Evolutionary conservation across 495 filamentous ascomycete genomes (phyloP), one percentile per base, ranked within the genome.

Genomic region (Aspergillus bridgeri): DNA sequence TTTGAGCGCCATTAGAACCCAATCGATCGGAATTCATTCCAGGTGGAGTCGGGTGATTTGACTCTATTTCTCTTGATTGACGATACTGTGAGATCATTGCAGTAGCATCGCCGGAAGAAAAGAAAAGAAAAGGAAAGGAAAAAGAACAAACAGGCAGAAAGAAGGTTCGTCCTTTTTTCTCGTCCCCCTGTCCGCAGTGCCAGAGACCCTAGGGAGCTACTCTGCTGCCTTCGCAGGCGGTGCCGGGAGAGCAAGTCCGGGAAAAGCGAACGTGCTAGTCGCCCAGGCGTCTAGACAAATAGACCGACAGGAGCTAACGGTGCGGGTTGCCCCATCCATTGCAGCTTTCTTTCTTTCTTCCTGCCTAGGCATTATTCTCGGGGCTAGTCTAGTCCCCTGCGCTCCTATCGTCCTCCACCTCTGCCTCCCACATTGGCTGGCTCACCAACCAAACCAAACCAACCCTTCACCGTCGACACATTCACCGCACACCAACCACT

Each of bases 291-390:
- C 63, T 66, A 70, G 68, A 66, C 65, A 52, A 52, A 18, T 42
- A 42, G 50, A 38, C 50, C 50, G 50, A 52, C 50, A 22, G 9
- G 50, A 48, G 51, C 57, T 59, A 60, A 60, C 58, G 59, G 61
- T 67, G 65, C 65, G 61, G 64, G 59, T 66, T 67, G 65, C 62
- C 63, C 62, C 65, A 65, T 66, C 64, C 61, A 66, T 61, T 62
- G 62, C 55, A 57, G 55, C 42, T 51, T 51, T 45, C 48, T 56
- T 56, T 56, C 45, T 42, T 56, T 29, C 53, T n/a, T n/a, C n/a
- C n/a, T n/a, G n/a, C n/a, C n/a, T n/a, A n/a, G n/a, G n/a, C n/a
- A n/a, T n/a, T n/a, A n/a, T n/a, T n/a, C n/a, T n/a, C n/a, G n/a
- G n/a, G n/a, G n/a, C 50, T 52, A 22, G 22, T 13, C 29, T 42